A percentile compares a stretch with the other conserved stretches of the same genome.
Conservation (phyloP, 495 filamentous ascomycete genomes). For the Clohesyomyces aquaticus region DNA sequence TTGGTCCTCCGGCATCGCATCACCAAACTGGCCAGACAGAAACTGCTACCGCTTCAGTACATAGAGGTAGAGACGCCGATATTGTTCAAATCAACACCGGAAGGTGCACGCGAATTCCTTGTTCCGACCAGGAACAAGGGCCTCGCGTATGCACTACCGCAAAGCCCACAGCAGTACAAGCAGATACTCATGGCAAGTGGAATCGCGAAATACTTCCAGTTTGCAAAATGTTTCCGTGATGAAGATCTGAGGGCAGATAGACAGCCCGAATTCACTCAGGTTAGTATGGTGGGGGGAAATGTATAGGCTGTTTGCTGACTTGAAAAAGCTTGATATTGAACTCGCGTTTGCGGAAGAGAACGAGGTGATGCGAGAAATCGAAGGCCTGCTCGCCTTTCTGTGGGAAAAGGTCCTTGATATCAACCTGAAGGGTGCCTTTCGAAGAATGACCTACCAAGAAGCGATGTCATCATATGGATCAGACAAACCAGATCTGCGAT, state of each 20-base stretch:
- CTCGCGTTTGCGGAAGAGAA: constrained; percentile 78
- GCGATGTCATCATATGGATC: constrained; percentile 82
- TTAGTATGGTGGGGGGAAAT: constrained; percentile 41
- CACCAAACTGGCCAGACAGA: constrained; percentile 57
- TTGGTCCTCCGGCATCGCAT: constrained; percentile 61
- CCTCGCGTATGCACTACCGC: constrained; percentile 84
- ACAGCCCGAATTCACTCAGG: constrained; percentile 97
- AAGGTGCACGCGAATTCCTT: constrained; percentile 94
- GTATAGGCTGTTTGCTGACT: neutral
- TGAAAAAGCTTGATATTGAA: constrained; percentile 79
- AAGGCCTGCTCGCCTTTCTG: constrained; percentile 64
- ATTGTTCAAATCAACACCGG: constrained; percentile 96
- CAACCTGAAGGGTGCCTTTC: constrained; percentile 52
- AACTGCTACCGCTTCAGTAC: constrained; percentile 60
- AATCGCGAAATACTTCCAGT: constrained; percentile 80
- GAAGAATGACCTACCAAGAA: constrained; percentile 68
- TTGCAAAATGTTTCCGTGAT: constrained; percentile 93
- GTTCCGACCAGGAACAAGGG: constrained; percentile 81
- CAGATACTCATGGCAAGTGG: constrained; percentile 96
- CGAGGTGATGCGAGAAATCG: constrained; percentile 72
- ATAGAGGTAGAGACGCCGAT: constrained; percentile 93
- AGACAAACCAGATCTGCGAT: constrained; percentile 88
- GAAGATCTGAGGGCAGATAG: constrained; percentile 91
- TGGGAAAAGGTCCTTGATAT: constrained; percentile 51
- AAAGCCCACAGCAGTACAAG: constrained; percentile 98